phyloP scores from a whole-genome alignment of 164 flowering plant genomes.

The Paratinospora sagittata region DNA sequence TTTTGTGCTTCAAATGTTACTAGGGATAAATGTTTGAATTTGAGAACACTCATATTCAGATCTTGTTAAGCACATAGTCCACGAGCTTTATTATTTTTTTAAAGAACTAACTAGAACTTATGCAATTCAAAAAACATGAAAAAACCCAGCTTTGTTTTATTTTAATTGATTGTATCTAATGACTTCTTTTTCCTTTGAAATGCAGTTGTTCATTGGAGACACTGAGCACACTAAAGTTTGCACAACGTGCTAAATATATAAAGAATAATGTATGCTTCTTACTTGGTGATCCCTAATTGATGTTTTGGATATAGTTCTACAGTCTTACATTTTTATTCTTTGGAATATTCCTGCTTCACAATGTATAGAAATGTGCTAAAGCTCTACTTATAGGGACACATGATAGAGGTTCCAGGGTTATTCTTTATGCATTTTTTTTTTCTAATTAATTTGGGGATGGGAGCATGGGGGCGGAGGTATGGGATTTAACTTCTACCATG shows the following conservation, averaged over 20 bases:
- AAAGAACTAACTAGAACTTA: not conserved
- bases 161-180: slow-evolving; percentile 2
- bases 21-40: not conserved
- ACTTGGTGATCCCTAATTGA: not conserved
- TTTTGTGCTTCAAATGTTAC: slow-evolving; percentile 2
- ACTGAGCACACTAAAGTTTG: slow-evolving; percentile 93
- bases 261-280: slow-evolving; percentile 76
- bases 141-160: not conserved
- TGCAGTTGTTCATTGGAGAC: slow-evolving; percentile 95
- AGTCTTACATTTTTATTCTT: not conserved
- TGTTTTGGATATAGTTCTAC: not conserved
- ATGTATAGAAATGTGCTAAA: no score
- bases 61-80: not conserved
- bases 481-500: not conserved
- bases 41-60: not conserved
- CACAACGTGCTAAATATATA: slow-evolving; percentile 98
- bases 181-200: slow-evolving; percentile 8
- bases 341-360: not conserved
- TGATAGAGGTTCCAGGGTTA: no score
- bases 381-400: no score
- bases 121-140: not conserved
- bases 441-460: not conserved
- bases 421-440: no score
- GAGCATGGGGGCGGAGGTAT: not conserved
- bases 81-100: not conserved